Evolutionary conservation across 352 stramenopile species (phyloP), one percentile per base, ranked within the genome.

Genomic region (Phytophthora fragariaefolia): DNA sequence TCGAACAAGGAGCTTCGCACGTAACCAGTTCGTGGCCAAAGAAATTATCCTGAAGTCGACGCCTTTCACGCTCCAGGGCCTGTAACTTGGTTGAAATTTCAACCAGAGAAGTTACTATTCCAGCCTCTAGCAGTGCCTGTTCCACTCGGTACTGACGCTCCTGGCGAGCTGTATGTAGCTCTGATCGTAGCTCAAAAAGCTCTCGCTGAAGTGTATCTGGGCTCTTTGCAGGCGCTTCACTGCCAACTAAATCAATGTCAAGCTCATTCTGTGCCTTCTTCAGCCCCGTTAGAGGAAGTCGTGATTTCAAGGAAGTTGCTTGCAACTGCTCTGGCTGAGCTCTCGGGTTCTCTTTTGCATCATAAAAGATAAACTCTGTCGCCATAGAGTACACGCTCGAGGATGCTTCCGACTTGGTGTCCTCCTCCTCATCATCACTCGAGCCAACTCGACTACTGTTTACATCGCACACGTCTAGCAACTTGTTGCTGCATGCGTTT

Each of bases 311-410:
- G 8, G 40, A 20, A 10, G 38, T 67, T 15, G 45, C 18, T 47
- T 63, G 20, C 15, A 60, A 23, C 7, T 56, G 7, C 3, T 58
- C 36, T 2, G 24, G 9, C 10, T 48, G 48, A 3, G 9, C 23
- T 6, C 13, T 58, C 18, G 15, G 23, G 42, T 55, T 57, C 28
- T n/a, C 47, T 23, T 45, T 65, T 4, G 61, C 7, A 13, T 83
- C 76, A 27, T 80, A 85, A 43, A 82, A 87, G 9, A 87, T 60
- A 45, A 84, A 84, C 18, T 84, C 76, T 3, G 55, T 59, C 9
- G 71, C 74, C 3, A 53, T 67, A 15, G 79, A 87, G 49, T 87
- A 87, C 24, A 53, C 73, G 27, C 62, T 78, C 0, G 69, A 80
- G 42, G 63, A 77, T 10, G 59, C 63, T 7, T 71, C 67, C 0